A percentile compares a stretch with the other conserved stretches of the same genome.
phyloP scores from a whole-genome alignment of 2,329 filamentous ascomycete species.

The Aspergillus aculeatus region DNA sequence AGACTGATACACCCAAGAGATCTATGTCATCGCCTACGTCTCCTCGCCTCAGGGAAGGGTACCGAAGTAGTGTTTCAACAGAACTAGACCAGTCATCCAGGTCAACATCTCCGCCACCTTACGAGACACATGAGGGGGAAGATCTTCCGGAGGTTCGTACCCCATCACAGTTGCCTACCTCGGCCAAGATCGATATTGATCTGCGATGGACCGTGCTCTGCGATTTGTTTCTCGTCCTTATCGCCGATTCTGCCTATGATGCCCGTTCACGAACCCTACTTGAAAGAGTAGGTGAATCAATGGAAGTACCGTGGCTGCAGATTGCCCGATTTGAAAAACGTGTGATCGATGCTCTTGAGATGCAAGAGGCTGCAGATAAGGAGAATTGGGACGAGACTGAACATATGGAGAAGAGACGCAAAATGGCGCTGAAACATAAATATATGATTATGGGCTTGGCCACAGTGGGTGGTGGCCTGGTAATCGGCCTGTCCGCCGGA shows the following conservation, averaged over 20 bases:
- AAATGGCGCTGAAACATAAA: conserved; percentile 75
- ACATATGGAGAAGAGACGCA: conserved; percentile 82
- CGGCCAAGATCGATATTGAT: conserved; percentile 88
- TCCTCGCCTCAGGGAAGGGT: conserved; percentile 23
- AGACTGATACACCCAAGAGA: conserved; percentile 32
- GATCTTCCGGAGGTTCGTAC: conserved; percentile 77
- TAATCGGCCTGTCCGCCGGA: conserved; percentile 92
- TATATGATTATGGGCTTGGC: conserved; percentile 96
- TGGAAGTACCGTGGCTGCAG: conserved; percentile 85
- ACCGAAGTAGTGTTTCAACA: conserved; percentile 33
- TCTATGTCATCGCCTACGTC: conserved; percentile 39
- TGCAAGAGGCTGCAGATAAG: conserved; percentile 91
- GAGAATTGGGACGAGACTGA: conserved; percentile 98
- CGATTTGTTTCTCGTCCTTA: conserved; percentile 91
- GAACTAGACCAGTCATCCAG: conserved; percentile 43
- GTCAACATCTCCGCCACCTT: conserved; percentile 53
- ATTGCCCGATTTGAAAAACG: conserved; percentile 97
- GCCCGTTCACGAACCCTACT: conserved; percentile 79
- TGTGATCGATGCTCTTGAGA: conserved; percentile 93
- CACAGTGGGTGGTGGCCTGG: conserved; percentile 88
- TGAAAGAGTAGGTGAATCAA: conserved; percentile 75
- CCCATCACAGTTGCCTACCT: conserved; percentile 77
- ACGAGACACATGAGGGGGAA: conserved; percentile 62
- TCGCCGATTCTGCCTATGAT: conserved; percentile 94
- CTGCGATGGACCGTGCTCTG: conserved; percentile 95